Evolutionary conservation across 169 alveolate species (phyloP), one percentile per base, ranked within the genome.

Genomic region (Plasmodium billcollinsi): DNA sequence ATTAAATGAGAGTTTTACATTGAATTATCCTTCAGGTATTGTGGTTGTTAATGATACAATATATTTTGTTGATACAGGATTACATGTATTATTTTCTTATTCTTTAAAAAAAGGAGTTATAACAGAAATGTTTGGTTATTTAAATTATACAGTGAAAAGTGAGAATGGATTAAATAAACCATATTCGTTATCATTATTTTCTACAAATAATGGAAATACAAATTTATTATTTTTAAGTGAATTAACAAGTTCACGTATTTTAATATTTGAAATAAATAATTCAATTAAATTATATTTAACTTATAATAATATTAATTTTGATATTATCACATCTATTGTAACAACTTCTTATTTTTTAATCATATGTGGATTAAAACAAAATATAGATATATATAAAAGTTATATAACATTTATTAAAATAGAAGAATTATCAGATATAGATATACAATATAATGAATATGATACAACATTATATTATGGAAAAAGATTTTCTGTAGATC

Each of bases 151-250:
- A 24, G 56, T 71, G 15, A 83, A 54, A 63, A 83, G 73, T 73
- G 26, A 83, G 18, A 83, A 26, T 8, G 91, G 91, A 4, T 83
- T 83, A 73, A 49, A 83, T 50, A 69, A 70, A 24, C 91, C 91
- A 9, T 83, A 69, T 45, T 67, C 91, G 29, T 69, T 83, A 29
- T 54, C 91, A 43, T 33, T 71, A 69, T 70, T 21, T 70, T 15
- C 47, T 15, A 52, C 69, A 24, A 63, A 59, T 20, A 18, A 69
- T 26, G 63, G 49, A 63, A 83, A 69, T 20, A 83, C 3, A 15
- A 83, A 63, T 50, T 85, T 83, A 63, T 73, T 83, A n/a, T 83
- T 83, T 83, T 70, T 83, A 73, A 58, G 91, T 50, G 91, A 83
- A 69, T 62, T 83, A 39, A 69, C 91, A 8, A 83, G 86, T n/a